These are phyloP conservation scores for Ambrosiella cleistominuta DNA, from an alignment of 2,329 filamentous ascomycete genomes.

Conservation along the genomic window DNA sequence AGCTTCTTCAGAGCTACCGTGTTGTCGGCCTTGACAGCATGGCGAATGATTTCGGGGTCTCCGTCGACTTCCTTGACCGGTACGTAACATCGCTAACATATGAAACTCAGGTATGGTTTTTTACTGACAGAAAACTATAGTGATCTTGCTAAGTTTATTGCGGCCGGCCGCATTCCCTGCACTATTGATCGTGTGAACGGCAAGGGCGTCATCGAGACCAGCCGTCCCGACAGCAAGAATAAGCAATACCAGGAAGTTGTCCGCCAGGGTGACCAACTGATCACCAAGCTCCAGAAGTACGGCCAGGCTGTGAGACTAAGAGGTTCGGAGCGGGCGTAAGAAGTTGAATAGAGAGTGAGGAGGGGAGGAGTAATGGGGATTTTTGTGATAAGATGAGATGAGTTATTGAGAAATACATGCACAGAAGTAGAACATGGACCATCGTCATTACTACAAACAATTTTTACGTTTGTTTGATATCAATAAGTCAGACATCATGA, in stretches of 20 bases:
- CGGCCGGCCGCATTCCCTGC: constrained; percentile 81
- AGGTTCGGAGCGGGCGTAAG: constrained; percentile 77
- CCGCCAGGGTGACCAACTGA: constrained; percentile 90
- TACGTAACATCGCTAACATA: constrained; percentile 26
- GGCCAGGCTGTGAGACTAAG: constrained; percentile 87
- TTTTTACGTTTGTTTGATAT: neutral
- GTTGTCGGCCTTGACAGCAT: constrained; percentile 95
- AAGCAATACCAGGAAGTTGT: constrained; percentile 98
- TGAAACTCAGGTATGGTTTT: neutral
- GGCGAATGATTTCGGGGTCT: constrained; percentile 93
- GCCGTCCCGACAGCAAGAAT: constrained; percentile 96
- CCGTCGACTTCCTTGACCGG: constrained; percentile 90
- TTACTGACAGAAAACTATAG: constrained; percentile 25
- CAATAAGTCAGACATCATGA: neutral
- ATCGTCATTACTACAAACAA: neutral
- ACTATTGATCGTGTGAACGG: constrained; percentile 95
- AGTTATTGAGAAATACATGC: neutral
- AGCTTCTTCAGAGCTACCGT: constrained; percentile 90
- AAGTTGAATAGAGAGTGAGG: neutral
- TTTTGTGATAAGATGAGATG: neutral
- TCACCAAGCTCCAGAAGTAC: constrained; percentile 98
- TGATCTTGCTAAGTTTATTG: constrained; percentile 93
- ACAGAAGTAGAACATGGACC: constrained; percentile 8
- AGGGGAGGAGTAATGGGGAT: neutral
- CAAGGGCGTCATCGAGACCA: constrained; percentile 94